Evolutionary conservation across 169 alveolate genomes (phyloP).

Genomic region (Perkinsus olseni): DNA sequence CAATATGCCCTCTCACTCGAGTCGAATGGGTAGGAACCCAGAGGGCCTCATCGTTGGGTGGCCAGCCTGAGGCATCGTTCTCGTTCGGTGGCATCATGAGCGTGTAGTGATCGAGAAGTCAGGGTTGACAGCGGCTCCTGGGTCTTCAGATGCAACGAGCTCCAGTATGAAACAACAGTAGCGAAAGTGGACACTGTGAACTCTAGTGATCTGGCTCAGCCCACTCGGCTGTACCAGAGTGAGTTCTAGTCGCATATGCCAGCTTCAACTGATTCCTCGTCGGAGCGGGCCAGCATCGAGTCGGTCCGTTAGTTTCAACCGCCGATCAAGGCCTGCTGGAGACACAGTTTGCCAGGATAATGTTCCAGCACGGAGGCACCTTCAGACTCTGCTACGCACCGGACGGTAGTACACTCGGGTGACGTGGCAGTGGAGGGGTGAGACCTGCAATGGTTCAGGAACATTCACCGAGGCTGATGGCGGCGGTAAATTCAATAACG

Average conservation of each 20-base stretch:
- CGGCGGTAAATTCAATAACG: neutral
- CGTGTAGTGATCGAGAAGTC: too few species aligned
- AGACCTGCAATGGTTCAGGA: neutral
- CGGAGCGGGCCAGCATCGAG: too few species aligned
- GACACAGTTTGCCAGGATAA: neutral
- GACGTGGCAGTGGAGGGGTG: neutral
- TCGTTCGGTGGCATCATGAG: too few species aligned
- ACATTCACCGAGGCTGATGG: neutral
- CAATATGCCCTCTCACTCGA: too few species aligned
- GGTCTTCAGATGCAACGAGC: neutral
- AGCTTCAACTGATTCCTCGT: neutral
- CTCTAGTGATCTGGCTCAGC: neutral
- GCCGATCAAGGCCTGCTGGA: neutral
- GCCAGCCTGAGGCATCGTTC: too few species aligned
- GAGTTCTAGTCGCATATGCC: neutral
- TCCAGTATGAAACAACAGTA: neutral
- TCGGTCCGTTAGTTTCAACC: neutral
- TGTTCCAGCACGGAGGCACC: constrained; percentile 6
- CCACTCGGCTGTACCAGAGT: neutral
- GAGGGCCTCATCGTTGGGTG: too few species aligned
- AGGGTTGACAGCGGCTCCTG: neutral
- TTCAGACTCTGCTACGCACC: neutral
- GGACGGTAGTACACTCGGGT: neutral
- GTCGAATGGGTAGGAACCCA: too few species aligned
- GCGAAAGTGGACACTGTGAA: neutral